A percentile compares a stretch with the other conserved stretches of the same genome.
Conservation (phyloP, 768 basidiomycete genomes). For the Naematelia aurantialba region DNA sequence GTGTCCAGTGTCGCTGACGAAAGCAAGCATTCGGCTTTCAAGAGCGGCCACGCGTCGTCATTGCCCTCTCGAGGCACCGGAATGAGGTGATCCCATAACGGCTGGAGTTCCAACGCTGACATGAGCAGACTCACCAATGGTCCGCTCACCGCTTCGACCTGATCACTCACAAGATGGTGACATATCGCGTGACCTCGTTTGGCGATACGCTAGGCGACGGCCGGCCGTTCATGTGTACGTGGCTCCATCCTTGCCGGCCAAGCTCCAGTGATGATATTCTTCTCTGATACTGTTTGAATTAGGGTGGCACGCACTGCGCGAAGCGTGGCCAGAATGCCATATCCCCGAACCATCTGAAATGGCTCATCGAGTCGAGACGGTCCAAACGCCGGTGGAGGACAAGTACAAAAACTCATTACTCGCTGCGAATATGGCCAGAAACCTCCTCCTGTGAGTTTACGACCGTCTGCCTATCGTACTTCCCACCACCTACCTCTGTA, state of each 20-base stretch:
- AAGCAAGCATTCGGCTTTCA: slow-evolving; percentile 32
- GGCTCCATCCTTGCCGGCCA: background rate
- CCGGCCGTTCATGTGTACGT: slow-evolving; percentile 47
- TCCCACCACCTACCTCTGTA: no score
- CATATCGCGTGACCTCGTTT: slow-evolving; percentile 38
- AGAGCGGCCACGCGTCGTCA: slow-evolving; percentile 47
- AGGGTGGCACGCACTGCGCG: slow-evolving; percentile 50
- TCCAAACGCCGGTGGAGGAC: slow-evolving; percentile 20
- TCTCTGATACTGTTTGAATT: no score
- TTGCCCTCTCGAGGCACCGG: slow-evolving; percentile 44
- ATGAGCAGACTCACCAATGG: slow-evolving; percentile 37
- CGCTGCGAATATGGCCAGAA: slow-evolving; percentile 44
- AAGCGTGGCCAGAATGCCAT: slow-evolving; percentile 44
- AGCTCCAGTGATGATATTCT: background rate
- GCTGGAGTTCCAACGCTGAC: slow-evolving; percentile 9
- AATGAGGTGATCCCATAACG: slow-evolving; percentile 36
- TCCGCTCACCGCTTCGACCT: slow-evolving; percentile 50
- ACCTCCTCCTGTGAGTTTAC: slow-evolving; percentile 37
- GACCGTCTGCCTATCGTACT: no score
- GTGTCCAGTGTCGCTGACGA: background rate
- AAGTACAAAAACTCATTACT: slow-evolving; percentile 43
- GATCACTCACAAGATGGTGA: slow-evolving; percentile 33
- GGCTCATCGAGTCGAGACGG: slow-evolving; percentile 31
- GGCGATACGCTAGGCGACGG: slow-evolving; percentile 40
- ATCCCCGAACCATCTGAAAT: slow-evolving; percentile 42